phyloP scores from a whole-genome alignment of 148 eudicot genomes.

The Fagopyrum homotropicum region DNA sequence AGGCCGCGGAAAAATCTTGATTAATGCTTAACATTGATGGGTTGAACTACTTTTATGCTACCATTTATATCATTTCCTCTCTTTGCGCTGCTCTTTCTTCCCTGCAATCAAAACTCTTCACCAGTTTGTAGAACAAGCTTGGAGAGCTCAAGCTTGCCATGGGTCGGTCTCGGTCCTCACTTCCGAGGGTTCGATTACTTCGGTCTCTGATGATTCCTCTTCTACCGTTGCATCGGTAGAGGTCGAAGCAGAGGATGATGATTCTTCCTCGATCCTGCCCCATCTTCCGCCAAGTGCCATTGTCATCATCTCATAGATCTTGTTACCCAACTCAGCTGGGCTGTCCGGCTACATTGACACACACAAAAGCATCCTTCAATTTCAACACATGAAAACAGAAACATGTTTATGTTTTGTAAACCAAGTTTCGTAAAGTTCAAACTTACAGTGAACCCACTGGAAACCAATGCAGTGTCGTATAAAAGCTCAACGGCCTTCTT shows the following conservation, averaged over 20 bases:
- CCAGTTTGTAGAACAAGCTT: not conserved
- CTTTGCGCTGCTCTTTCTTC: not conserved
- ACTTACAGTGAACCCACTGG: slow-evolving; percentile 94
- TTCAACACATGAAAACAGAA: not conserved
- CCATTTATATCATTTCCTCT: not conserved
- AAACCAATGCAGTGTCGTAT: slow-evolving; percentile 77
- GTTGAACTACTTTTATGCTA: not conserved
- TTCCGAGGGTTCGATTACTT: slow-evolving; percentile 93
- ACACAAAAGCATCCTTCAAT: not conserved
- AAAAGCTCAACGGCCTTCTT: slow-evolving; percentile 72
- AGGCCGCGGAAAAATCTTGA: not conserved
- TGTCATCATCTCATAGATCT: slow-evolving; percentile 98
- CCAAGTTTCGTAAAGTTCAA: not conserved
- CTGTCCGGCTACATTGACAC: slow-evolving; percentile 70
- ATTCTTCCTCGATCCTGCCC: slow-evolving; percentile 63
- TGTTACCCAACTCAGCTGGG: slow-evolving; percentile 87
- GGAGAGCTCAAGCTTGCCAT: slow-evolving; percentile 51
- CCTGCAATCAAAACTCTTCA: not conserved
- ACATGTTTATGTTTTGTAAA: not conserved
- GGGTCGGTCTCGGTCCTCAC: slow-evolving; percentile 85
- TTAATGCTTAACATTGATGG: not conserved
- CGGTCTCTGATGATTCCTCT: slow-evolving; percentile 32
- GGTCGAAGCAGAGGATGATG: slow-evolving; percentile 16
- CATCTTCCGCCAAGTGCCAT: slow-evolving; percentile 98
- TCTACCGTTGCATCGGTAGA: slow-evolving; percentile 28